A percentile compares a stretch with the other conserved stretches of the same genome.
These are phyloP conservation scores for Blakeslea trispora DNA, from an alignment of 371 early-diverging fungal species.

Conservation along the genomic window DNA sequence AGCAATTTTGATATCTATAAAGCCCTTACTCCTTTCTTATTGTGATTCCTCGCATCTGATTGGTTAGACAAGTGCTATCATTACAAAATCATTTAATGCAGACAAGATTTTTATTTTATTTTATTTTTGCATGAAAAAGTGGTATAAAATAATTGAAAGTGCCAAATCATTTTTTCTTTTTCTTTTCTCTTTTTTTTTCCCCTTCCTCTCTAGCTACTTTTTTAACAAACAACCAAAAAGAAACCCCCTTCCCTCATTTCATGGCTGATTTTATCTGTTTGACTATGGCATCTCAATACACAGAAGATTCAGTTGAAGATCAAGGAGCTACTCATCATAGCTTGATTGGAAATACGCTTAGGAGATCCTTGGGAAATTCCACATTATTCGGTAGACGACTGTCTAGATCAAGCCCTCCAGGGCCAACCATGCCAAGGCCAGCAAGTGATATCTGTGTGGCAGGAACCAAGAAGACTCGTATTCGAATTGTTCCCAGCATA, in stretches of 20 bases:
- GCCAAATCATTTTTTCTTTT: no score
- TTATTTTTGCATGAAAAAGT: no score
- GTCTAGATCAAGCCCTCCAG: constrained; percentile 6
- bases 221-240: background rate
- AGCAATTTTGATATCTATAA: no score
- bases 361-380: constrained; percentile 19
- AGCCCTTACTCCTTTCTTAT: no score
- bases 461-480: constrained; percentile 35
- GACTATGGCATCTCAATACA: constrained; percentile 28
- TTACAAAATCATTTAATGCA: no score
- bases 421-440: background rate
- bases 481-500: constrained; percentile 79
- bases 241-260: background rate
- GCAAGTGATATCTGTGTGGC: constrained; percentile 4
- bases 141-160: no score
- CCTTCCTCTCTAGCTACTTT: background rate
- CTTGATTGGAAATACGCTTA: background rate
- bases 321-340: constrained; percentile 4
- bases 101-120: no score
- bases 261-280: constrained; percentile 35
- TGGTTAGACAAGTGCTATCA: no score
- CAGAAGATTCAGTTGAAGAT: constrained; percentile 17
- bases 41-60: no score
- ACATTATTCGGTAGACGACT: constrained; percentile 20
- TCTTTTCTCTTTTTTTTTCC: background rate